phyloP scores from a whole-genome alignment of 352 stramenopile genomes.

The Phytophthora fragariaefolia region DNA sequence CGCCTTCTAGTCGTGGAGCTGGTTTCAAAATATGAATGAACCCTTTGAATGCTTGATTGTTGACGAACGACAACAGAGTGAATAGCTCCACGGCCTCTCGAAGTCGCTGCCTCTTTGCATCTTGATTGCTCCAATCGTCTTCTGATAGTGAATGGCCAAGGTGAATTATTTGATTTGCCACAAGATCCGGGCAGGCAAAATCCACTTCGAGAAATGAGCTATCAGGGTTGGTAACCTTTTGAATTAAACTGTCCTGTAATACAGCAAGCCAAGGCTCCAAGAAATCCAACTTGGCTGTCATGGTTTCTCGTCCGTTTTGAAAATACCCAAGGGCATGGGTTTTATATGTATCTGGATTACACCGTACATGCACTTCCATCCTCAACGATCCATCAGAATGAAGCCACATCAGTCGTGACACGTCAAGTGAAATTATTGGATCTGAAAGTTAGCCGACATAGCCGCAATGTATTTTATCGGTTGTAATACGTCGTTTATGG shows the following conservation, averaged over 20 bases:
- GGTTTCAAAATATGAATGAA: too few relatives aligned
- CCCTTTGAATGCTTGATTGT: neutral
- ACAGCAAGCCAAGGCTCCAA: neutral
- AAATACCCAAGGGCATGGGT: too few relatives aligned
- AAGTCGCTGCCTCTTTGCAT: neutral
- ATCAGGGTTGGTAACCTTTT: neutral
- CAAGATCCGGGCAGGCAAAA: neutral
- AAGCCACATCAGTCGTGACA: too few relatives aligned
- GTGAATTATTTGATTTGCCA: neutral
- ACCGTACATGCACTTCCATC: too few relatives aligned
- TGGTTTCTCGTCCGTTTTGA: too few relatives aligned
- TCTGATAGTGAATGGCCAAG: neutral
- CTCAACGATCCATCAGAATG: too few relatives aligned
- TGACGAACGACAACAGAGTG: neutral
- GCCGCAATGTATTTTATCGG: too few relatives aligned
- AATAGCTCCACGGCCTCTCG: neutral
- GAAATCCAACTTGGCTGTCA: neutral
- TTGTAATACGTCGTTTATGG: too few relatives aligned
- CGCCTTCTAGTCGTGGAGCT: too few relatives aligned
- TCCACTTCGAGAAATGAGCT: neutral
- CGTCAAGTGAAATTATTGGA: too few relatives aligned
- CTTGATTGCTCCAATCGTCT: neutral
- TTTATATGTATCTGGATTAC: too few relatives aligned
- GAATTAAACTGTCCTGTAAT: neutral
- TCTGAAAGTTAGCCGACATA: too few relatives aligned